These are phyloP conservation scores for Thinopyrum obtusiflorum DNA, from an alignment of 202 grass and related monocot genomes.

Conservation along the genomic window DNA sequence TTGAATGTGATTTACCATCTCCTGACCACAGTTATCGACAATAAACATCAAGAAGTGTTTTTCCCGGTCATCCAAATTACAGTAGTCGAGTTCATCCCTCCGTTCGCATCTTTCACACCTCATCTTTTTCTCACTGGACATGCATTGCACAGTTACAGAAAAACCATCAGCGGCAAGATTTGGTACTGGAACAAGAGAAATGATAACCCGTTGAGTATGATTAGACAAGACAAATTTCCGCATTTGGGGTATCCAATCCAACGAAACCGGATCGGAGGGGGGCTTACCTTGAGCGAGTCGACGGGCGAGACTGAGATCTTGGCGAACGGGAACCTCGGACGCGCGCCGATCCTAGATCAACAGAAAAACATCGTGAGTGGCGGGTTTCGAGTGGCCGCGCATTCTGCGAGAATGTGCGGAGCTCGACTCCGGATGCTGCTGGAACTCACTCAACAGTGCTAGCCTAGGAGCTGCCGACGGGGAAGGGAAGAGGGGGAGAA, in stretches of 20 bases:
- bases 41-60: slow-evolving; percentile 11
- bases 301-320: neutral
- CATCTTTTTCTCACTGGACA: neutral
- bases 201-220: neutral
- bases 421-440: neutral
- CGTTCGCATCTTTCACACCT: neutral
- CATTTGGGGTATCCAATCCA: neutral
- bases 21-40: neutral
- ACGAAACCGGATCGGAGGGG: neutral
- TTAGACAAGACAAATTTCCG: neutral
- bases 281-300: neutral
- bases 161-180: neutral
- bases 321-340: neutral
- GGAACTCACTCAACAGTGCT: neutral
- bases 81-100: slow-evolving; percentile 5
- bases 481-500: neutral
- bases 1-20: neutral
- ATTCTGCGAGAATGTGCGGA: neutral
- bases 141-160: neutral
- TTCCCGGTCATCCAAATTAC: neutral
- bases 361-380: neutral
- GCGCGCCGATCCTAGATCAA: neutral
- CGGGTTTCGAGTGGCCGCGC: neutral
- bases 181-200: neutral
- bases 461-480: neutral